phyloP scores from a whole-genome alignment of 352 stramenopile species.

The Elongisporangium prolatum region DNA sequence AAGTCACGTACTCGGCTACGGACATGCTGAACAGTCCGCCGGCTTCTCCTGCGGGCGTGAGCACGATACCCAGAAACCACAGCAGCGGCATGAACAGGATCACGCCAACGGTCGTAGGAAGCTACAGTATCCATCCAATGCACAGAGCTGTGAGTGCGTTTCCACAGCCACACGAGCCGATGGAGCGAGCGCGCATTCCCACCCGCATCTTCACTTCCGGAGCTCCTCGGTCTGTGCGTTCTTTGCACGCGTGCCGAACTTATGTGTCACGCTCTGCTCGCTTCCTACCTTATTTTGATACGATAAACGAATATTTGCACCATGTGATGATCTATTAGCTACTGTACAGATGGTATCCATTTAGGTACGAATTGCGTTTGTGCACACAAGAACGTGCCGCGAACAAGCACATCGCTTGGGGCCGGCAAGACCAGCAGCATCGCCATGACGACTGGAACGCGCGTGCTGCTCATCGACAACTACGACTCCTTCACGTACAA shows the following conservation, averaged over 20 bases:
- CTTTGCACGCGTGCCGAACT: neutral
- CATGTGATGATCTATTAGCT: too few species aligned
- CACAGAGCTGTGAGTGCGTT: neutral
- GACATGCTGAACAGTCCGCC: conserved; percentile 73
- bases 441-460: conserved; percentile 17
- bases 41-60: conserved; percentile 63
- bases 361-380: neutral
- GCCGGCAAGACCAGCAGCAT: neutral
- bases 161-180: neutral
- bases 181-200: neutral
- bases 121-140: conserved; percentile 22
- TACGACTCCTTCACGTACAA: conserved; percentile 92
- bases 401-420: neutral
- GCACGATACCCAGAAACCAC: conserved; percentile 67
- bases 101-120: conserved; percentile 61
- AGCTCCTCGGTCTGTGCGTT: neutral
- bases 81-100: conserved; percentile 59
- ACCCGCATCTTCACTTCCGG: neutral
- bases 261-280: neutral
- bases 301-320: too few species aligned
- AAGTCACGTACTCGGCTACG: conserved; percentile 58
- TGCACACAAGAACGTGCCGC: neutral
- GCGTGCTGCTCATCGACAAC: conserved; percentile 87
- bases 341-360: neutral
- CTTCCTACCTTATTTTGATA: neutral